Evolutionary conservation across 78 protist species (phyloP).

Genomic region (Protostelium mycophagum): DNA sequence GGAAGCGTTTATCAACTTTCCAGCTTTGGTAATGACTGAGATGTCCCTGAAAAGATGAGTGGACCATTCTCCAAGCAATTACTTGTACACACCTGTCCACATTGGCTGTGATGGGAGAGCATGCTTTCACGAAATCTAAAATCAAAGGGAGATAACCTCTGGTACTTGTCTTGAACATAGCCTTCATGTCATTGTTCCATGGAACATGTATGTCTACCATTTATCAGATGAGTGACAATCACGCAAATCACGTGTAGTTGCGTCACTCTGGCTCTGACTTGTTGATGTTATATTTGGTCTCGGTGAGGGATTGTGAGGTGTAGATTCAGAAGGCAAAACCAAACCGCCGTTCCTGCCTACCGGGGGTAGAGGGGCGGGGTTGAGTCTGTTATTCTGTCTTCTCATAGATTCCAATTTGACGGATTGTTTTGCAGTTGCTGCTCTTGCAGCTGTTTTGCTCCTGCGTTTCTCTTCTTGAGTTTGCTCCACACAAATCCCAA

Average conservation of each 20-base stretch:
- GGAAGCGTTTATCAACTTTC: not conserved
- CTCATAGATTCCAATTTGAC: not conserved
- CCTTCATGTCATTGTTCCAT: not conserved
- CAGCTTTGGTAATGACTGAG: not conserved
- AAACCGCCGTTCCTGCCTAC: no score
- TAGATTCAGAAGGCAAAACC: not conserved
- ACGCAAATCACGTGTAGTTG: not conserved
- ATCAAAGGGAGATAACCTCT: not conserved
- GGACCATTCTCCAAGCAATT: not conserved
- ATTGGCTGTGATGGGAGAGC: not conserved
- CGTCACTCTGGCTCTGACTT: not conserved
- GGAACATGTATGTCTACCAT: not conserved
- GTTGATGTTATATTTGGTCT: not conserved
- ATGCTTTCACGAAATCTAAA: not conserved
- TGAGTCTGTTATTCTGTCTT: not conserved
- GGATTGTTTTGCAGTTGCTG: not conserved
- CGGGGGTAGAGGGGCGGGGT: not conserved
- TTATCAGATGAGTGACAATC: no score
- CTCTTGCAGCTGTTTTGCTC: not conserved
- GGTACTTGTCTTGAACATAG: not conserved
- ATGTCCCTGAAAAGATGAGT: not conserved
- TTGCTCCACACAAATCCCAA: not conserved
- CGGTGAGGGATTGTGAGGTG: not conserved
- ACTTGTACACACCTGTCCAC: not conserved
- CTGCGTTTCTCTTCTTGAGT: no score